Evolutionary conservation across 495 filamentous ascomycete genomes (phyloP), one percentile per base, ranked within the genome.

Genomic region (Hypoxylon trugodes): DNA sequence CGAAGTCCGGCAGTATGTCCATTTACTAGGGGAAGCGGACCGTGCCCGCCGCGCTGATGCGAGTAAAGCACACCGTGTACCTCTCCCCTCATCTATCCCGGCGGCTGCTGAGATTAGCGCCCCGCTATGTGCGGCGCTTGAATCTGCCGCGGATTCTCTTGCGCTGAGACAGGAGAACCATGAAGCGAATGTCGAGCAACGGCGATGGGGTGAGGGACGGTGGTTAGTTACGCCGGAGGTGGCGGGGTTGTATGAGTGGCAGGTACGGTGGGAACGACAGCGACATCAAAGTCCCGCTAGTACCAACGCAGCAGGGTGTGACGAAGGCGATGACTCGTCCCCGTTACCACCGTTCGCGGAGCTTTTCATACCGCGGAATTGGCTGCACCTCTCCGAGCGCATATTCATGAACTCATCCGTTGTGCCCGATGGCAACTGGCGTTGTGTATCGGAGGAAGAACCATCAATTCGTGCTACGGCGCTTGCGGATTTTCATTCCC

Each of bases 351-450:
- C 69, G 5, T 71, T 72, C 18, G 41, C 84, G 1, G 75, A 79
- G 48, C 61, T 96, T 0, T 82, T 96, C 22, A 70, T 79, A 30
- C 61, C 88, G 4, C 72, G 75, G 13, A 80, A 72, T 6, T 93
- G 89, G 87, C 75, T 95, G 4, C 61, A 74, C 12, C 75, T 96
- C 4, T 89, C 90, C 0, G 76, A 80, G 18, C 77, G 78, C 3
- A 33, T 94, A 1, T 95, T 96, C 67, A 96, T 96, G 93, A 94
- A 95, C 70, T 81, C 84, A 3, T 74, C 78, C 2, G 75, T 82
- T 35, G 16, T 41, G 28, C 69, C 75, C 16, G 84, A 88, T 33
- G 80, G 86, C 42, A 92, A 92, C 65, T 96, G 90, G 90, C 75
- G 69, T 12, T 74, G 76, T 49, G 46, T 89, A 5, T 76, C 75